Evolutionary conservation across 129 eudicot genomes (phyloP).

Genomic region (Lactuca sativa): DNA sequence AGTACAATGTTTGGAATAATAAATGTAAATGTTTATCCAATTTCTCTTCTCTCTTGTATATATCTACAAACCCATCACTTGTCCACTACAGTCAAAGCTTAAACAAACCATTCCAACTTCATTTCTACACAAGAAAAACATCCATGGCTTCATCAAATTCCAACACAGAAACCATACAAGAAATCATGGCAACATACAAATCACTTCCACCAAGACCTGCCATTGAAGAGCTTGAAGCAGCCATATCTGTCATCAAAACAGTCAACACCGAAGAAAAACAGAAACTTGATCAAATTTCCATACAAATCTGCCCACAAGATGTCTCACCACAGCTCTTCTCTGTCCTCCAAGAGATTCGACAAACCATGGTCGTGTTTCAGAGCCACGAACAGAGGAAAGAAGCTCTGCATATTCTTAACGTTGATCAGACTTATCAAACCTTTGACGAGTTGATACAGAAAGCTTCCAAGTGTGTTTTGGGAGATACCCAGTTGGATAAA

Average conservation of each 20-base stretch:
- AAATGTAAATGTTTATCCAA: neutral
- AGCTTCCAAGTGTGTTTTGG: slow-evolving; percentile 68
- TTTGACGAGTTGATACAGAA: slow-evolving; percentile 62
- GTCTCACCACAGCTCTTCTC: slow-evolving; percentile 54
- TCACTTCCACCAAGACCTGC: slow-evolving; percentile 82
- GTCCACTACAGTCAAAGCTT: slow-evolving; percentile 2
- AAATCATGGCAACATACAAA: slow-evolving; percentile 65
- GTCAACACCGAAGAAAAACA: slow-evolving; percentile 43
- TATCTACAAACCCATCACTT: slow-evolving; percentile 8
- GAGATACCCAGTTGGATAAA: slow-evolving; percentile 39
- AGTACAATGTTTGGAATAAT: neutral
- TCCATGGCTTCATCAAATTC: slow-evolving; percentile 51
- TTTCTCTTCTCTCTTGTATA: neutral
- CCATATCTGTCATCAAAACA: slow-evolving; percentile 59
- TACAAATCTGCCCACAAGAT: slow-evolving; percentile 41
- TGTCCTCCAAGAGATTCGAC: slow-evolving; percentile 53
- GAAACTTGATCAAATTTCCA: slow-evolving; percentile 48
- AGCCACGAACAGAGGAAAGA: slow-evolving; percentile 72
- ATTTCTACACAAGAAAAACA: slow-evolving; percentile 8
- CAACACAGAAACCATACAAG: slow-evolving; percentile 46
- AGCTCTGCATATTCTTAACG: slow-evolving; percentile 55
- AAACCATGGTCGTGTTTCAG: slow-evolving; percentile 48
- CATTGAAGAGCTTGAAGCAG: slow-evolving; percentile 72
- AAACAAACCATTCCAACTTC: slow-evolving; percentile 19
- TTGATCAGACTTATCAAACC: slow-evolving; percentile 50